phyloP scores from a whole-genome alignment of 2,329 filamentous ascomycete genomes.

The Fusarium sp. region DNA sequence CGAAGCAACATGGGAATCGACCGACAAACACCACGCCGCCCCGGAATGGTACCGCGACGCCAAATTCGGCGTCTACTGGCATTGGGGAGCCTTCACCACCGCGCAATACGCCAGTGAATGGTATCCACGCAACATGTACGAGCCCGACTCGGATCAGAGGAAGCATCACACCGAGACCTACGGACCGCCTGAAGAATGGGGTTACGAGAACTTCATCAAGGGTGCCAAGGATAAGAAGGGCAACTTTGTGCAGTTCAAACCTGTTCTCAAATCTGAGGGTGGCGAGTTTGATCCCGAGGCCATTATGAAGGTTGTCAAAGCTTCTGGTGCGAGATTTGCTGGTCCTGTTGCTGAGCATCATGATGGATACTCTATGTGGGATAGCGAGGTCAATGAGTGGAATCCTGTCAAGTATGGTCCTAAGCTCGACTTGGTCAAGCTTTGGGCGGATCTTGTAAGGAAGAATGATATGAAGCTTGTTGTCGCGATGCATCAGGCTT shows the following conservation, averaged over 20 bases:
- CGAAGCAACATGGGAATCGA: slow-evolving; percentile 25
- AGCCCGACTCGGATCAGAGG: slow-evolving; percentile 9
- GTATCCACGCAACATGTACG: slow-evolving; percentile 28
- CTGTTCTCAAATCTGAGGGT: background rate
- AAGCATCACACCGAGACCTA: slow-evolving; percentile 12
- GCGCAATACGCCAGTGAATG: slow-evolving; percentile 22
- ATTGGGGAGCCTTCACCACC: slow-evolving; percentile 27
- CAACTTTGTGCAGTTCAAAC: slow-evolving; percentile 16
- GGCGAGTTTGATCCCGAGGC: slow-evolving; percentile 15
- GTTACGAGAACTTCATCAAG: slow-evolving; percentile 15
- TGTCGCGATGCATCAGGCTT: slow-evolving; percentile 24
- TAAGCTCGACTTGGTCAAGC: slow-evolving; percentile 11
- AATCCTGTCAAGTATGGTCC: slow-evolving; percentile 17
- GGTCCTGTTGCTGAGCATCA: slow-evolving; percentile 22
- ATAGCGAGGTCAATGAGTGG: slow-evolving; percentile 24
- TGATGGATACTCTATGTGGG: slow-evolving; percentile 26
- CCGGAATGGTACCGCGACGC: slow-evolving; percentile 26
- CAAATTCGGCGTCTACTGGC: slow-evolving; percentile 28
- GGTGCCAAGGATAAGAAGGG: slow-evolving; percentile 7
- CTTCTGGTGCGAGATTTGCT: slow-evolving; percentile 14
- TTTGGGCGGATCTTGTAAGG: slow-evolving; percentile 3
- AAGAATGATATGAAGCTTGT: slow-evolving; percentile 25
- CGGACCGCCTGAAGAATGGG: slow-evolving; percentile 17
- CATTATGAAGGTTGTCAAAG: slow-evolving; percentile 11
- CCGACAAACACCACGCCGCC: slow-evolving; percentile 17